A percentile compares a stretch with the other conserved stretches of the same genome.
Evolutionary conservation across 805 yeast genomes (phyloP).

Genomic region (Grigorovia yakushimaensis): DNA sequence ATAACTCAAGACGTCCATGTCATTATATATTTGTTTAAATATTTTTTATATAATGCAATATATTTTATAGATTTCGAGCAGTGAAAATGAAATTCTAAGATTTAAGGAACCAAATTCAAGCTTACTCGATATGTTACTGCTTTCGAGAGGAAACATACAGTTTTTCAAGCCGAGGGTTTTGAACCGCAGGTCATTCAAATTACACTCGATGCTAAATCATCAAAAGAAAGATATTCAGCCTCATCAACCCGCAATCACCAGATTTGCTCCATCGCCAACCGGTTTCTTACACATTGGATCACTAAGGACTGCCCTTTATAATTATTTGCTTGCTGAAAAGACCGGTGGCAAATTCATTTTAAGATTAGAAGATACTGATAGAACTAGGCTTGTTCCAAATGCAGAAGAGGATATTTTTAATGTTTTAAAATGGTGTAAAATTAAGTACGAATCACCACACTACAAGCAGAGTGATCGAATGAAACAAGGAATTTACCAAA

Average conservation of each 20-base stretch:
- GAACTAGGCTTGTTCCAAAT: constrained; percentile 60
- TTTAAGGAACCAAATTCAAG: no score
- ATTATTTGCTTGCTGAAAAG: constrained; percentile 67
- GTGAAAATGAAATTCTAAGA: no score
- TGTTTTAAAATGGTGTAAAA: constrained; percentile 66
- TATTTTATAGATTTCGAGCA: no score
- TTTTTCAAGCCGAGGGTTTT: no score
- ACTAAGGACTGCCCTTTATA: constrained; percentile 83
- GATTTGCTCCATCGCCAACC: constrained; percentile 98
- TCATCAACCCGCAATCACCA: constrained; percentile 56
- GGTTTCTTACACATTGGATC: constrained; percentile 94
- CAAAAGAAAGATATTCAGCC: constrained; percentile 31
- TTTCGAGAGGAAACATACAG: no score
- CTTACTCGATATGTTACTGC: no score
- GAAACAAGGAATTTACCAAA: constrained; percentile 41
- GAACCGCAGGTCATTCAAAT: neutral
- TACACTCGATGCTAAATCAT: neutral
- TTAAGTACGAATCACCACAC: constrained; percentile 80
- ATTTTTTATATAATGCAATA: no score
- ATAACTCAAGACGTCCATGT: no score
- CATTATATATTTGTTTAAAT: no score
- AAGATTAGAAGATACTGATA: constrained; percentile 91
- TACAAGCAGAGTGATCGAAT: constrained; percentile 71
- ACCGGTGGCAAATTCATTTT: constrained; percentile 76
- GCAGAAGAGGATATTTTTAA: constrained; percentile 78